Evolutionary conservation across 768 basidiomycete genomes (phyloP).

Genomic region (Phanerochaete sordida): DNA sequence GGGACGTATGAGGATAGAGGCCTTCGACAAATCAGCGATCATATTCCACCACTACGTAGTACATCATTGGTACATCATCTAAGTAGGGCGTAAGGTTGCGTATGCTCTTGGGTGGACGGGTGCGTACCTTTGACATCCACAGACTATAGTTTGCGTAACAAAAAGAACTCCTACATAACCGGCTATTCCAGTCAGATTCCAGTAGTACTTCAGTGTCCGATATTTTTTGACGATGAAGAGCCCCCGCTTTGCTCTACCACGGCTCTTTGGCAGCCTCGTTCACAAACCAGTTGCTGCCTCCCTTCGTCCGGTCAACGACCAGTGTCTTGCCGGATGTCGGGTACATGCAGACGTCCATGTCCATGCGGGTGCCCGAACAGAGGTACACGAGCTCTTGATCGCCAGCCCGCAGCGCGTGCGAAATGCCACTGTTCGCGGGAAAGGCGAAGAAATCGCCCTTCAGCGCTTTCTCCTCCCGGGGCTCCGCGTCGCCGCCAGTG

Average conservation of each 20-base stretch:
- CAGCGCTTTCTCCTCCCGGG: conserved; percentile 15
- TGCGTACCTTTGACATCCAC: too few species aligned
- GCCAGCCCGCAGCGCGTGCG: conserved; percentile 19
- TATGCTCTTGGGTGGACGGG: too few species aligned
- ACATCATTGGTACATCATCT: too few species aligned
- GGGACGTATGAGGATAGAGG: too few species aligned
- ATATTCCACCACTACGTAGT: too few species aligned
- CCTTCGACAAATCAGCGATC: too few species aligned
- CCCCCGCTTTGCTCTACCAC: background rate
- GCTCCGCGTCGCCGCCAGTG: background rate
- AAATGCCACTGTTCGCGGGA: conserved; percentile 14
- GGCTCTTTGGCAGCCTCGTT: background rate
- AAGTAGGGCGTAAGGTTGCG: too few species aligned
- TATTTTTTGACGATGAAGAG: too few species aligned
- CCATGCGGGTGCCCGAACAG: conserved; percentile 19
- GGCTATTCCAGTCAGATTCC: too few species aligned
- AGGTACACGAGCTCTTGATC: conserved; percentile 21
- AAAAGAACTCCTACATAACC: too few species aligned
- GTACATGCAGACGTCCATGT: conserved; percentile 19
- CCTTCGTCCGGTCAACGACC: conserved; percentile 11
- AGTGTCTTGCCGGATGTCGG: conserved; percentile 14
- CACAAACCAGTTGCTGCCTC: background rate
- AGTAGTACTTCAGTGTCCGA: too few species aligned
- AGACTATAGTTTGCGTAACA: too few species aligned
- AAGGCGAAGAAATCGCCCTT: conserved; percentile 24